Base-by-base conservation (phyloP, 2,329 filamentous ascomycete species). In the Fusarium sp. region DNA sequence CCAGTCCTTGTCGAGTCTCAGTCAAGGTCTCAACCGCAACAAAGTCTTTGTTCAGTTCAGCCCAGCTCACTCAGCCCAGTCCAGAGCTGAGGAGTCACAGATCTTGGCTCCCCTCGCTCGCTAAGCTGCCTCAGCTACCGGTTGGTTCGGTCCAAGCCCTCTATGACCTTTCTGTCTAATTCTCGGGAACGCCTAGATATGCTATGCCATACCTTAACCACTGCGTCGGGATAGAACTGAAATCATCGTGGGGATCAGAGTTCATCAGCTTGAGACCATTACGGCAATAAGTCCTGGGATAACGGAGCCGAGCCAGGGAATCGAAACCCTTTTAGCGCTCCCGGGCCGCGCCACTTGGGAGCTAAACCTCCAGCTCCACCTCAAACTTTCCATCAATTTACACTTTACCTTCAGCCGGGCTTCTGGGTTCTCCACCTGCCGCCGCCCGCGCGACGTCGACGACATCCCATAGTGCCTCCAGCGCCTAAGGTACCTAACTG, bases 331-430 rank as follows among this genome's bases (percentile, higher is more conserved):
- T 70, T 74, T 74, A 74, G 72, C 72, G 72, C 72, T 72, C 72
- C 62, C 72, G 72, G 58, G 26, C 72, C 67, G 68, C 72, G 71
- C 72, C 72, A 74, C 68, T 74, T 55, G 59, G 44, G 62, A 72
- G 67, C 71, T 74, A 55, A 48, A 38, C 45, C 61, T 72, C 64
- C 68, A 59, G 42, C 56, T 59, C 56, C 42, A 59, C 44, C 54
- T 45, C 55, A 63, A 70, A 39, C 68, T 70, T 61, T 30, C 42
- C 56, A 51, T 58, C 69, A 65, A 63, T 63, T 69, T 74, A 68
- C 66, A 65, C 72, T 74, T 74, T 74, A 74, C 72, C 72, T 72
- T 72, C 68, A 72, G 72, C 72, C 72, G 39, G 72, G 72, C 58
- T n/a, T 66, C 52, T 69, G 72, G 67, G 63, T 75, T 72, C 68